These are phyloP conservation scores for Staphylotrichum longicolle DNA, from an alignment of 495 filamentous ascomycete genomes.

Conservation along the genomic window DNA sequence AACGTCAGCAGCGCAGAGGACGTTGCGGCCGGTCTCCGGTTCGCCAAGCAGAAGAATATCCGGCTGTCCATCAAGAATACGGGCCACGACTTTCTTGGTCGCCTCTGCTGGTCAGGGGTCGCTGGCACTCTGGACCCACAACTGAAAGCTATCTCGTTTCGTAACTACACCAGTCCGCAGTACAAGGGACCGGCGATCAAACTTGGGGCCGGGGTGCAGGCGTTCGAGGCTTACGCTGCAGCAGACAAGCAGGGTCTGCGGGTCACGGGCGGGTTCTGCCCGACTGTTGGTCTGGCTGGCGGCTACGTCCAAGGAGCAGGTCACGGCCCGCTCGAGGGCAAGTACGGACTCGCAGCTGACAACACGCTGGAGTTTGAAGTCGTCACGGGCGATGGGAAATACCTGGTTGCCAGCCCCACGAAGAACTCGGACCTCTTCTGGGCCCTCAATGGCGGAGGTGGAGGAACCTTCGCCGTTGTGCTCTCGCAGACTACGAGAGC, in stretches of 20 bases:
- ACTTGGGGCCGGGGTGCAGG: constrained; percentile 55
- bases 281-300: constrained; percentile 50
- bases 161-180: constrained; percentile 34
- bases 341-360: constrained; percentile 59
- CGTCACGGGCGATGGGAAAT: constrained; percentile 46
- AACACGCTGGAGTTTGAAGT: constrained; percentile 58
- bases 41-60: constrained; percentile 41
- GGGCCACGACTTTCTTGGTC: constrained; percentile 46
- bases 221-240: constrained; percentile 44
- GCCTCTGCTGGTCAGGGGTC: constrained; percentile 51
- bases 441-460: constrained; percentile 59
- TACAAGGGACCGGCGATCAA: constrained; percentile 50
- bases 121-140: constrained; percentile 60
- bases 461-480: constrained; percentile 55
- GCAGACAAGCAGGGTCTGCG: constrained; percentile 42
- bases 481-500: constrained; percentile 42
- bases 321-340: constrained; percentile 49
- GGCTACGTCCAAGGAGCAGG: constrained; percentile 60
- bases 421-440: constrained; percentile 56
- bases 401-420: constrained; percentile 44
- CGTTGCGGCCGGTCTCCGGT: constrained; percentile 44
- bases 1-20: constrained; percentile 43
- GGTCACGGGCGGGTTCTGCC: constrained; percentile 47
- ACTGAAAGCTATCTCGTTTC: constrained; percentile 49
- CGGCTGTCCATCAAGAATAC: constrained; percentile 46